A percentile compares a stretch with the other conserved stretches of the same genome.
These are phyloP conservation scores for Didymella exigua DNA, from an alignment of 2,329 filamentous ascomycete species.

Conservation along the genomic window DNA sequence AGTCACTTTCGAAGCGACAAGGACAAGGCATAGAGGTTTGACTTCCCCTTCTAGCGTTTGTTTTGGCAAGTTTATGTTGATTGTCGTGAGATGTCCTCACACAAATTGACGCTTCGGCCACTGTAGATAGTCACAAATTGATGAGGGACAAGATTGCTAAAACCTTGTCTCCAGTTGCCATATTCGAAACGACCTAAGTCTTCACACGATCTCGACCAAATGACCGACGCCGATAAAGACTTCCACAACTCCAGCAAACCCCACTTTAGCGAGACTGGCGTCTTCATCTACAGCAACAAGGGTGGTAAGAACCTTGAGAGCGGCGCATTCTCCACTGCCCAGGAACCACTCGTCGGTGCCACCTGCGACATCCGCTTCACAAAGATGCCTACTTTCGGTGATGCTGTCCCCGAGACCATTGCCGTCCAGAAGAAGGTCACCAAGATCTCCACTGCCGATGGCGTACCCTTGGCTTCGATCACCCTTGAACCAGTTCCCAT, in stretches of 20 bases:
- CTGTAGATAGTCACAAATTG: constrained; percentile 55
- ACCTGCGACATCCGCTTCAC: constrained; percentile 69
- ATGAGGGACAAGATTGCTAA: constrained; percentile 47
- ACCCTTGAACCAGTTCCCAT: constrained; percentile 55
- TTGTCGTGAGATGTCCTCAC: constrained; percentile 40
- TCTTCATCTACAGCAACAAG: constrained; percentile 67
- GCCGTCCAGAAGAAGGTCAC: constrained; percentile 62
- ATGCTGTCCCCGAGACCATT: constrained; percentile 61
- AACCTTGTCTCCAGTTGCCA: constrained; percentile 71
- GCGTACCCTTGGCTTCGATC: constrained; percentile 65
- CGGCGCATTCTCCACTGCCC: constrained; percentile 60
- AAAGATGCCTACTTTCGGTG: constrained; percentile 60
- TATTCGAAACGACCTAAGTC: constrained; percentile 80
- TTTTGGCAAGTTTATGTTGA: constrained; percentile 48
- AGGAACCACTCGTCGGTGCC: constrained; percentile 66
- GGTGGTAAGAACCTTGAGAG: constrained; percentile 51
- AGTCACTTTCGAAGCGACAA: constrained; percentile 57
- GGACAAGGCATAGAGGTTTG: constrained; percentile 86
- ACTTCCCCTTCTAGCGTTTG: constrained; percentile 55
- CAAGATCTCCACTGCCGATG: constrained; percentile 50
- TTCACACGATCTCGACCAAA: constrained; percentile 65
- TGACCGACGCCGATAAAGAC: constrained; percentile 67
- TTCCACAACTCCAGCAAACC: constrained; percentile 79
- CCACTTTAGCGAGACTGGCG: constrained; percentile 76
- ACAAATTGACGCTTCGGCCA: constrained; percentile 41